phyloP scores from a whole-genome alignment of 176 grass and related monocot genomes.

The Bonia amplexicaulis region DNA sequence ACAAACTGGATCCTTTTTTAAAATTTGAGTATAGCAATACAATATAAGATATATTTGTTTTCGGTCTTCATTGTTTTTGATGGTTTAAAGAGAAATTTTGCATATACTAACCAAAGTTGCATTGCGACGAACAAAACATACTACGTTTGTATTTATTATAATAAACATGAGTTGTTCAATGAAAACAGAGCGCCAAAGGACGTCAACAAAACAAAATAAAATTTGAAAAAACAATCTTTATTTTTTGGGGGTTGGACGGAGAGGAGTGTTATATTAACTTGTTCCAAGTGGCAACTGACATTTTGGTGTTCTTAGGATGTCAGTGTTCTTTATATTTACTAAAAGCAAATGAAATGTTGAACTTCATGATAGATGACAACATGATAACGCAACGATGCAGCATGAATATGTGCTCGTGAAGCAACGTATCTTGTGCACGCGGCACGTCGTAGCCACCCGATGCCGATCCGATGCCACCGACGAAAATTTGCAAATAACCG shows the following conservation, averaged over 20 bases:
- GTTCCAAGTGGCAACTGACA: background rate
- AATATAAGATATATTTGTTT: too few relatives aligned
- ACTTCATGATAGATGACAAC: background rate
- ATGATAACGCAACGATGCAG: background rate
- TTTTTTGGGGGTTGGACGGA: background rate
- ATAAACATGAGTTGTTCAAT: background rate
- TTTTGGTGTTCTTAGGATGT: background rate
- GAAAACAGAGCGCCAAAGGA: background rate
- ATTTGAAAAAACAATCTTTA: background rate
- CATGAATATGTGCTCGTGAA: background rate
- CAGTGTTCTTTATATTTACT: background rate
- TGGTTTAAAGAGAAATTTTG: background rate
- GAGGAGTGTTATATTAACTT: too few relatives aligned
- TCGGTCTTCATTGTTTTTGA: too few relatives aligned
- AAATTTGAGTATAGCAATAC: too few relatives aligned
- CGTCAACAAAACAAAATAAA: background rate
- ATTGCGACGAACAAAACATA: background rate
- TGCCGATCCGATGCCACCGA: too few relatives aligned
- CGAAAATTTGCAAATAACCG: too few relatives aligned
- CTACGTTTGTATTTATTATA: background rate
- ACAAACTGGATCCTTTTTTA: too few relatives aligned
- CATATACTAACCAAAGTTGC: background rate
- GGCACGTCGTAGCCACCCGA: too few relatives aligned
- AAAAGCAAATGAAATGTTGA: background rate
- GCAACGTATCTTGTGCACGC: too few relatives aligned